Base-by-base conservation (phyloP, 1,284 basidiomycete species). In the Flammula alnicola region DNA sequence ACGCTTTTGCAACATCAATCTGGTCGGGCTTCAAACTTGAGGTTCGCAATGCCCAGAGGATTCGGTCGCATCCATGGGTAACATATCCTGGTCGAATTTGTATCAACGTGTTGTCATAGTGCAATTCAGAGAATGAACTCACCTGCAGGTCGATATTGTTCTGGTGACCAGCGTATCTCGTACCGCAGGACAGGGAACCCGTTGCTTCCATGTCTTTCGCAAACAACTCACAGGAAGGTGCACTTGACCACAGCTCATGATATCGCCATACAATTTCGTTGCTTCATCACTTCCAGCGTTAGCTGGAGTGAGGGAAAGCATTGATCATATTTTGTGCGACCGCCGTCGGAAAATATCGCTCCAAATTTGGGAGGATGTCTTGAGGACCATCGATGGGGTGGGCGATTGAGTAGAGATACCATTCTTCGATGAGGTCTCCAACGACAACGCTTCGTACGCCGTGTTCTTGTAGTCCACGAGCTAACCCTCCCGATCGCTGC, bases 371-470 rank as follows among this genome's bases (percentile, higher is more conserved):
- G 16, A 75, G 62, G 12, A 90, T 70, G 54, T 88, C 84, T 11
- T 55, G 52, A 12, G 71, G 64, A 12, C 65, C 64, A 16, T 62
- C 39, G 44, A 88, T 75, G 0, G 81, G 79, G 62, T 89, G 81
- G 2, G 84, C 81, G 56, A 86, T 80, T 7, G 83, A 77, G 59
- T 91, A 91, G 49, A 89, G 76, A 63, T 81, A 86, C 85, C 88
- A 90, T 65, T 90, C 88, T 57, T 91, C 88, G 12, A 73, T 73
- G 40, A 89, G 72, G 52, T 90, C 86, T 5, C 89, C 88, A 16
- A 86, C 65, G 33, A 85, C 68, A 48, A 91, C 71, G 59, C 76
- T 80, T 31, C 70, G 72, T 23, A 91, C 74, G 2, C 88, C 88
- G 17, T 80, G 82, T 12, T 71, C 75, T 23, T 62, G 66, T 6